These are phyloP conservation scores for Nicotiana tomentosiformis DNA, from an alignment of 257 asterid species.

Conservation along the genomic window DNA sequence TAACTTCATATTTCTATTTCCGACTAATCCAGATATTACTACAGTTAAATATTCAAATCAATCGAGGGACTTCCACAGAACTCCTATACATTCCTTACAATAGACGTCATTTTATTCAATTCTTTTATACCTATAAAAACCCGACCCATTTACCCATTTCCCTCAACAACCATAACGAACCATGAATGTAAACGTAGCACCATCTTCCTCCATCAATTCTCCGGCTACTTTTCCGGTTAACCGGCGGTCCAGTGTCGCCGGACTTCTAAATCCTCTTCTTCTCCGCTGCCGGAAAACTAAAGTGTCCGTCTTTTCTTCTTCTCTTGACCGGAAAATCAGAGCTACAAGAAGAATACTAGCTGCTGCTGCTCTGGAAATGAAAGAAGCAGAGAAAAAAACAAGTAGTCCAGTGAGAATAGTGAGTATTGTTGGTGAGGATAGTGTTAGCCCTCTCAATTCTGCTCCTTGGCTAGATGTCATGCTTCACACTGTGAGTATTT, in stretches of 20 bases:
- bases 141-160: not conserved
- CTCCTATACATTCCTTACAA: not conserved
- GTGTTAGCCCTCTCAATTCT: slow-evolving; percentile 76
- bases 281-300: not conserved
- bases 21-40: too few relatives aligned
- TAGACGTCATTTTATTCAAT: not conserved
- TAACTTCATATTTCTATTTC: too few relatives aligned
- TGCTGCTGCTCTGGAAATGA: slow-evolving; percentile 13
- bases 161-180: not conserved
- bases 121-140: not conserved
- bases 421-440: slow-evolving; percentile 72
- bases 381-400: slow-evolving; percentile 20
- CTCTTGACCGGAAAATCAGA: not conserved
- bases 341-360: not conserved
- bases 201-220: not conserved
- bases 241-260: not conserved
- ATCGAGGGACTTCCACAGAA: not conserved
- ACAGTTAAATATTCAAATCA: too few relatives aligned
- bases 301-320: not conserved
- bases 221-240: not conserved
- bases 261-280: not conserved
- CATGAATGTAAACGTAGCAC: slow-evolving; percentile 12
- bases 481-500: slow-evolving; percentile 66
- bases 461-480: slow-evolving; percentile 86
- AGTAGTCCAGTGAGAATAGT: slow-evolving; percentile 52